Base-by-base conservation (phyloP, 2,329 filamentous ascomycete genomes). In the Penicillium digitatum region DNA sequence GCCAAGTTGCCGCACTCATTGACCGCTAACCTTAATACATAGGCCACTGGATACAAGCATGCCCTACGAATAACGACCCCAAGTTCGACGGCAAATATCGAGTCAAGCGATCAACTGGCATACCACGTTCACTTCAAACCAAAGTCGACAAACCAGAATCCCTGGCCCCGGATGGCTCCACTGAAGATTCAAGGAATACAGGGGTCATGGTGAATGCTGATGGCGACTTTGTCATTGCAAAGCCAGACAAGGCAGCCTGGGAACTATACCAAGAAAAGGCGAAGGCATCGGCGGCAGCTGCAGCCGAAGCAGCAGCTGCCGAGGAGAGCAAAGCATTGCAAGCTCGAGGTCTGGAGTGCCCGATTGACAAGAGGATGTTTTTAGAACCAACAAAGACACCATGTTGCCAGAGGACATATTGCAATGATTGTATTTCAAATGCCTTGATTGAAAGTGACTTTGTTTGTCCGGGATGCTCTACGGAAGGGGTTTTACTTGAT, bases 361-460 rank as follows among this genome's bases (percentile, higher is more conserved):
- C 91, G 63, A 88, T 97, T 81, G 94, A 97, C 85, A 95, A 95
- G 78, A 92, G 90, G 76, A 87, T 96, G 83, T 96, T 97, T 79
- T 87, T 95, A 86, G 90, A 96, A 75, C 93, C 94, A 83, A 94
- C 95, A 82, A 95, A 96, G 84, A 97, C 94, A 71, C 93, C 94
- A 64, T 99, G 94, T 84, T 99, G 94, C 82, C 85, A 89, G 79
- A 95, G 89, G 83, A 96, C 92, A 72, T 99, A 95, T 82, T 99
- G 94, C 83, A 94, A 94, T 84, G 91, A 96, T 74, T 99, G 94
- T 87, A 96, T 99, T 78, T 95, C 94, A 74, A 96, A 96, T 84
- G 90, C 92, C 77, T 87, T 99, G 76, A 93, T 96, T 78, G 92
- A 97, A 81, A 94, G 88, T 83, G 94, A 99, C 82, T 91, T 99